Evolutionary conservation across 2,329 filamentous ascomycete species (phyloP), one percentile per base, ranked within the genome.

Genomic region (Alternaria incomplexa): DNA sequence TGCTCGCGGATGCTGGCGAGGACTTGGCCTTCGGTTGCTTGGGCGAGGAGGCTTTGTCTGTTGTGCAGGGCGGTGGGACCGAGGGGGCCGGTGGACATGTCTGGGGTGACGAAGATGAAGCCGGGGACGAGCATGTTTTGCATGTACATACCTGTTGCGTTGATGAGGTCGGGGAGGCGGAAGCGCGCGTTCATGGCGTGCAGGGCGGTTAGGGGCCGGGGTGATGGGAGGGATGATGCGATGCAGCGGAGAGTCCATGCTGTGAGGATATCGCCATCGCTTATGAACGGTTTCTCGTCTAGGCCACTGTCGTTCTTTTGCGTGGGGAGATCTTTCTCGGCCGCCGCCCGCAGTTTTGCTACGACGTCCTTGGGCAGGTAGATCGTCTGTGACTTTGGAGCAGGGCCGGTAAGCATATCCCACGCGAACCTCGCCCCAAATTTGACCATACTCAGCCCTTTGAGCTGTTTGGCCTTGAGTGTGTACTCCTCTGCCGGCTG

Each of bases 161-260:
- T 64, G 36, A 64, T 48, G 20, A 73, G 30, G 3, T 57, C 60
- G 12, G 63, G 44, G 4, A 74, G 22, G 67, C 70, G 67, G 74
- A 81, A 23, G 75, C 82, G 81, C 13, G 81, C 60, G 43, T 81
- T 80, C 56, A 83, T 78, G 2, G 79, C 77, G 68, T 83, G 82
- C 47, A 80, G 67, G n/a, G 81, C 70, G 9, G 73, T 76, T 46
- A 84, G 67, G 60, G 17, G 76, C n/a, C 66, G 67, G n/a, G 70
- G 68, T 51, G 68, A 71, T n/a, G 62, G 26, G 61, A 68, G 23
- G 70, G 65, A 45, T 71, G 70, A 11, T 77, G 66, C 66, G 15
- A 75, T 59, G 9, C 61, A 56, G 10, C 77, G 77, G 5, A 73
- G 45, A 12, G 56, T 57, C 65, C 64, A 70, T 50, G 69, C 73